Evolutionary conservation across 768 basidiomycete genomes (phyloP), one percentile per base, ranked within the genome.

Genomic region (Boletellus ananas): DNA sequence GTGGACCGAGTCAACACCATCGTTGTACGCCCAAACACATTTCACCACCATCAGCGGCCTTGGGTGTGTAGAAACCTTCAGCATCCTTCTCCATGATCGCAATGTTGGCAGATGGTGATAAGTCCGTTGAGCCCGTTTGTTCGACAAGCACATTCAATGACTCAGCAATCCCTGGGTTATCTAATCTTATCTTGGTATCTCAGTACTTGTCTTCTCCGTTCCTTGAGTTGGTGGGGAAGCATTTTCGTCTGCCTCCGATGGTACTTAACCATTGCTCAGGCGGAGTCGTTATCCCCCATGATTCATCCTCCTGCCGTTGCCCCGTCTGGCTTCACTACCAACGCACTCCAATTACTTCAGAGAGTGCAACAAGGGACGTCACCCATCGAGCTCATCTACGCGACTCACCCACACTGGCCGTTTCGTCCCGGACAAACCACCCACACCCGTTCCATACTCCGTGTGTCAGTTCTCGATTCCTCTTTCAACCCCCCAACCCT

Each of bases 401-500:
- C 72, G 10, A 72, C 85, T 2, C 83, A 89, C 58, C 64, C 73
- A 13, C 68, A 60, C 27, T 92, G 90, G 90, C 90, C 90, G 10
- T 61, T 81, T 9, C 76, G 72, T 3, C 68, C 60, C 2, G 63
- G 31, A 29, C 56, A 18, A 29, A 53, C 23, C 17, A 43, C 6
- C 10, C 56, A 48, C 43, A 18, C 49, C 3, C 39, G 42, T 16
- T 49, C 52, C 14, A 62, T 65, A 3, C 62, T 84, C 33, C 76
- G 74, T 45, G 76, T 94, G 41, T 77, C 86, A 4, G 73, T 94
- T n/a, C 76, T 96, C 34, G 94, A 96, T 59, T 86, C 92, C 1
- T 94, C 91, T 1, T 97, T 90, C 72, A 95, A 97, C 61, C 94
- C 94, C 3, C 94, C 94, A 1, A 93, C 90, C 3, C 65, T 78